Conservation (phyloP, 805 yeast genomes). For the Sugiyamaella marilandica region DNA sequence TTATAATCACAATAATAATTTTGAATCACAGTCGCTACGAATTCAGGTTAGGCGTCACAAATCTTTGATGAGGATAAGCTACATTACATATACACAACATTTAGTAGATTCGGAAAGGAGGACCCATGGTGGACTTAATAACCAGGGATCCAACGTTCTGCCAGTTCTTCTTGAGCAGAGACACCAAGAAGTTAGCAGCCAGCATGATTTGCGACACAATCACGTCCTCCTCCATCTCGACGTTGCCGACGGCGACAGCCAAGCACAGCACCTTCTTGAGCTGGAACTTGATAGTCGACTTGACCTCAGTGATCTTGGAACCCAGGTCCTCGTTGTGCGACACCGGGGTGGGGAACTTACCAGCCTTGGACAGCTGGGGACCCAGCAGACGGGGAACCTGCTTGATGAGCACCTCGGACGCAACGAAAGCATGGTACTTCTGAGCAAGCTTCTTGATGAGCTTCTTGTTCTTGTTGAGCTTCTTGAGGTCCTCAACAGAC, state of each 20-base stretch:
- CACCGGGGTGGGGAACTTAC: slow-evolving; percentile 99
- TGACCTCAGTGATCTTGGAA: slow-evolving; percentile 93
- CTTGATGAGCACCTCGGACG: slow-evolving; percentile 98
- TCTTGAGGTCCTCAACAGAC: slow-evolving; percentile 99
- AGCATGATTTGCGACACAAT: slow-evolving; percentile 97
- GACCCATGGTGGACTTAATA: slow-evolving; percentile 99
- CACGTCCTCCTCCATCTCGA: slow-evolving; percentile 97
- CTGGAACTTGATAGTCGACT: slow-evolving; percentile 99
- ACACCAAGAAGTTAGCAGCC: slow-evolving; percentile 98
- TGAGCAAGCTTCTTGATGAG: slow-evolving; percentile 98
- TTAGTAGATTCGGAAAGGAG: slow-evolving; percentile 99
- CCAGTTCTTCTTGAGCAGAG: slow-evolving; percentile 99
- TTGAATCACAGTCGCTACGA: too few relatives aligned
- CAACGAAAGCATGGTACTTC: slow-evolving; percentile 99
- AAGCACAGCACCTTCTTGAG: slow-evolving; percentile 99
- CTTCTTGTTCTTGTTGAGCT: slow-evolving; percentile 99
- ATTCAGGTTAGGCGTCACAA: too few relatives aligned
- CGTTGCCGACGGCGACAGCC: slow-evolving; percentile 99
- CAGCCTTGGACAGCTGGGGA: slow-evolving; percentile 99
- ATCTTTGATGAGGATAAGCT: background rate
- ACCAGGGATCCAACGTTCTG: slow-evolving; percentile 99
- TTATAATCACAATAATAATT: too few relatives aligned
- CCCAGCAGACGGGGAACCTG: slow-evolving; percentile 99
- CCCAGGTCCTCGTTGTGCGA: slow-evolving; percentile 98
- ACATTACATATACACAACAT: background rate